Percentiles rank a stretch among this genome's conserved stretches.
These are phyloP conservation scores for Dothideomycetes sp. DNA, from an alignment of 2,329 filamentous ascomycete species.

Conservation along the genomic window DNA sequence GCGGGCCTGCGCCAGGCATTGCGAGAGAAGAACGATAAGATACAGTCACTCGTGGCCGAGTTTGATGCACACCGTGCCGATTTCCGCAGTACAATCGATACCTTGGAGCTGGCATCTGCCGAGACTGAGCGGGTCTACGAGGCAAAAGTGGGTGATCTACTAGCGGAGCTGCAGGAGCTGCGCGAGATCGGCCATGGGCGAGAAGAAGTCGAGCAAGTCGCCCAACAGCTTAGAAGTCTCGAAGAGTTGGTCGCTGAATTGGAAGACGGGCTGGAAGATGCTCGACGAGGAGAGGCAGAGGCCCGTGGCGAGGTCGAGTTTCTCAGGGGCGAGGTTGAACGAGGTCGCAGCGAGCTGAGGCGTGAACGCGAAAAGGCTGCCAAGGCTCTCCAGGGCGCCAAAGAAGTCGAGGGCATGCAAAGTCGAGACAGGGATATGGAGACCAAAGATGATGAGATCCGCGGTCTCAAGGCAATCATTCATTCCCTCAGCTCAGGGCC, in stretches of 20 bases:
- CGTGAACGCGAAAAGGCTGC: conserved; percentile 78
- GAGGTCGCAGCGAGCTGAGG: conserved; percentile 76
- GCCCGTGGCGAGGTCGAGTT: conserved; percentile 94
- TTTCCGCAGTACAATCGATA: conserved; percentile 94
- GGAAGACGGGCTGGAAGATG: conserved; percentile 92
- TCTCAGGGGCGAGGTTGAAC: conserved; percentile 83
- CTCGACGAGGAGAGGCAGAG: conserved; percentile 85
- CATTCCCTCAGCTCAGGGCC: conserved; percentile 81
- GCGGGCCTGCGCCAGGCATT: conserved; percentile 60
- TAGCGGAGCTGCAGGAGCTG: conserved; percentile 66
- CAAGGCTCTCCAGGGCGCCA: conserved; percentile 44
- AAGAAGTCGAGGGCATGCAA: conserved; percentile 23
- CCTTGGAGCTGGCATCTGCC: conserved; percentile 84
- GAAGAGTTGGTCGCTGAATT: conserved; percentile 95
- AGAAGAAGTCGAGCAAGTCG: conserved; percentile 85
- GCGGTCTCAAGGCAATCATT: conserved; percentile 94
- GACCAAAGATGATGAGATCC: conserved; percentile 93
- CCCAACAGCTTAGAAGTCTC: conserved; percentile 82
- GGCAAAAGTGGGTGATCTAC: conserved; percentile 74
- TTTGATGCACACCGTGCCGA: conserved; percentile 93
- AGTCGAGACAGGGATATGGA: conserved; percentile 61
- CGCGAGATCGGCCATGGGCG: conserved; percentile 66
- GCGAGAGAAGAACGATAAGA: conserved; percentile 94
- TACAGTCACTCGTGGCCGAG: conserved; percentile 81
- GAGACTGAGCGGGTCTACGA: conserved; percentile 97